A percentile compares a stretch with the other conserved stretches of the same genome.
Evolutionary conservation across 2,329 filamentous ascomycete species (phyloP).

Genomic region (Pseudogymnoascus pannorum): DNA sequence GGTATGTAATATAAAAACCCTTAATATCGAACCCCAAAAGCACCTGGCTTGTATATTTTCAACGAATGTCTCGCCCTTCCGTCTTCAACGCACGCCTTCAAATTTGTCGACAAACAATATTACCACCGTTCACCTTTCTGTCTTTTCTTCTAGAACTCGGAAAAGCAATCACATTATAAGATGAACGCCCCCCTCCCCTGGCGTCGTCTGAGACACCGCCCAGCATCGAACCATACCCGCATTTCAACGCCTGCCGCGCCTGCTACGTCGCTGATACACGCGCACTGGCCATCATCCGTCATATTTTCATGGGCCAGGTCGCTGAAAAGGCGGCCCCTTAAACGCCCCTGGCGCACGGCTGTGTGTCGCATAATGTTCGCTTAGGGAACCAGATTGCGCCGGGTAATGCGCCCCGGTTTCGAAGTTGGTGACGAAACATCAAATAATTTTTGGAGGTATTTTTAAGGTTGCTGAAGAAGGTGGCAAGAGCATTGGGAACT

Average conservation of each 20-base stretch:
- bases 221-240: background rate
- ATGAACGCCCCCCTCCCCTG: background rate
- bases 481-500: background rate
- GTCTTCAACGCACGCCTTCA: background rate
- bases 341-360: constrained; percentile 5
- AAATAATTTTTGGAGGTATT: background rate
- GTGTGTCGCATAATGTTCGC: constrained; percentile 1
- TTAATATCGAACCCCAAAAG: constrained; percentile 5
- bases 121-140: background rate
- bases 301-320: constrained; percentile 1
- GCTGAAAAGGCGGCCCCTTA: constrained; percentile 2
- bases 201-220: background rate
- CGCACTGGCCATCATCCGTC: background rate
- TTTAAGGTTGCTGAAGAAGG: background rate
- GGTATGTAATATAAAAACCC: constrained; percentile 5
- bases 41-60: background rate
- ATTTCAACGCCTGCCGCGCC: constrained; percentile 2
- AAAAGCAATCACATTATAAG: constrained; percentile 7
- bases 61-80: background rate
- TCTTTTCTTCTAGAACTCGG: constrained; percentile 1
- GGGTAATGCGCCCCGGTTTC: constrained; percentile 5
- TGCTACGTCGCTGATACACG: constrained; percentile 6
- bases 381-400: background rate
- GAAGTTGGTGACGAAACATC: background rate
- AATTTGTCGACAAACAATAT: background rate